Conservation (phyloP, 495 filamentous ascomycete genomes). For the Aspergillus funiculosus region DNA sequence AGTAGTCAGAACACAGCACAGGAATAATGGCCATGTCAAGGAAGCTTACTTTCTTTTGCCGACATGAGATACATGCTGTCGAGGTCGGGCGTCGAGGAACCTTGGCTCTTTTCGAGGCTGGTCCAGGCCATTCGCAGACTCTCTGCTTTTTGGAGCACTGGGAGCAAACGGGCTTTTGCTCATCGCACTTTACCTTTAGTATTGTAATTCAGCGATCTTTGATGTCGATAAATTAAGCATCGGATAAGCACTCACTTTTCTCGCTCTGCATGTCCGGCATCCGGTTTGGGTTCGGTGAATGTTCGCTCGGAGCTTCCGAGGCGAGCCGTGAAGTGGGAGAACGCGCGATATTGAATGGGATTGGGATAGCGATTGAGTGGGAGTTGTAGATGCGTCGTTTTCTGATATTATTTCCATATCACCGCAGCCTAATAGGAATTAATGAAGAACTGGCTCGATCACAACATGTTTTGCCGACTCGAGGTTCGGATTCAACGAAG, state of each 20-base stretch:
- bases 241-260: not conserved
- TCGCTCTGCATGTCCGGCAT: not conserved
- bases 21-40: not conserved
- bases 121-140: not conserved
- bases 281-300: too few relatives aligned
- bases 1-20: not conserved
- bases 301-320: too few relatives aligned
- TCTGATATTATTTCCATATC: too few relatives aligned
- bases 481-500: too few relatives aligned
- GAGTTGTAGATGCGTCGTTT: too few relatives aligned
- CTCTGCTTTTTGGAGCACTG: not conserved
- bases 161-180: not conserved
- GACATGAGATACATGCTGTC: not conserved
- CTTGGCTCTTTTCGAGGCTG: not conserved
- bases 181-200: not conserved
- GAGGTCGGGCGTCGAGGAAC: not conserved
- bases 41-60: not conserved
- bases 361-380: too few relatives aligned
- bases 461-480: too few relatives aligned
- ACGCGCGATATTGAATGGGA: too few relatives aligned
- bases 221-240: too few relatives aligned
- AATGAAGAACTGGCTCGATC: too few relatives aligned
- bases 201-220: not conserved
- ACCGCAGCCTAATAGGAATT: too few relatives aligned
- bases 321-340: too few relatives aligned